phyloP scores from a whole-genome alignment of 768 basidiomycete species.

The Lyophyllum semitale region DNA sequence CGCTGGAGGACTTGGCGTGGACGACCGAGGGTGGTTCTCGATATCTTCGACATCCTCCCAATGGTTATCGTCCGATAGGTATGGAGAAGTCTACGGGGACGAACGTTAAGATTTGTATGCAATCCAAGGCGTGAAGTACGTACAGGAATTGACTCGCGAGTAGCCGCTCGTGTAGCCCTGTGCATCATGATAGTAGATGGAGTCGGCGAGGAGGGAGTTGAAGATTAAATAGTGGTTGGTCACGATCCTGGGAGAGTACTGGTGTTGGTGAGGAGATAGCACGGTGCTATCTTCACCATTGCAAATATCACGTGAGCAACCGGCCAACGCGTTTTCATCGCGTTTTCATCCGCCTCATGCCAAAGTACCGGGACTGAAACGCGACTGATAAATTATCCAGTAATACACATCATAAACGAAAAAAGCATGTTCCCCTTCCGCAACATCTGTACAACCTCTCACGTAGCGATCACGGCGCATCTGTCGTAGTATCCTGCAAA shows the following conservation, averaged over 20 bases:
- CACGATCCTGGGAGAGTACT: background rate
- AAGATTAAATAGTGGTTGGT: background rate
- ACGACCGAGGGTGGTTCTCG: constrained; percentile 10
- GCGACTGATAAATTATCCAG: background rate
- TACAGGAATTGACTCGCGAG: background rate
- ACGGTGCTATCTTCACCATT: background rate
- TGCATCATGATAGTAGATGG: background rate
- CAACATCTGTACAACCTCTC: background rate
- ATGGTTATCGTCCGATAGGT: constrained; percentile 17
- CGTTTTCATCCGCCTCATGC: background rate
- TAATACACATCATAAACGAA: background rate
- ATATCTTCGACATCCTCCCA: constrained; percentile 38
- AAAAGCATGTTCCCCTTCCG: background rate
- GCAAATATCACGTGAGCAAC: background rate
- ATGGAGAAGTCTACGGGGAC: constrained; percentile 6
- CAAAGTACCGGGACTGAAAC: background rate
- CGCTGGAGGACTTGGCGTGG: constrained; percentile 8
- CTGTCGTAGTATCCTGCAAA: constrained; percentile 37
- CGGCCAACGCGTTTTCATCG: background rate
- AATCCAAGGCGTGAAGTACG: background rate
- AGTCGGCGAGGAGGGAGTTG: background rate
- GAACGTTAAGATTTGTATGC: background rate
- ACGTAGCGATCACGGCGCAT: constrained; percentile 28
- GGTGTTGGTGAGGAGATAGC: background rate
- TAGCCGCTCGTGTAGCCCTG: background rate